Base-by-base conservation (phyloP, 805 yeast species). In the Kuraishia piskuri region DNA sequence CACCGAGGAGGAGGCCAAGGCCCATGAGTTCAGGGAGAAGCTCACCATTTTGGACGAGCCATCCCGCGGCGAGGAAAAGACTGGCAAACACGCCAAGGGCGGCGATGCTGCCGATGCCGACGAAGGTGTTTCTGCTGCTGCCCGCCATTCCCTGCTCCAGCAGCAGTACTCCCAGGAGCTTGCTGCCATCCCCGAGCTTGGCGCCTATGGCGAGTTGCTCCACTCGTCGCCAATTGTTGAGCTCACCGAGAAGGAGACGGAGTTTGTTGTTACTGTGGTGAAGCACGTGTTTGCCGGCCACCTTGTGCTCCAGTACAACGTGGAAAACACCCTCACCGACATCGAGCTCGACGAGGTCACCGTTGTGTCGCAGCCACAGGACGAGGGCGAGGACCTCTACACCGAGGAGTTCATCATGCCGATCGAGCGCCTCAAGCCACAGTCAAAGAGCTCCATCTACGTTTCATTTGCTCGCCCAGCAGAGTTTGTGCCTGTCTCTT, bases 171-270 rank as follows among this genome's bases (percentile, higher is more conserved):
- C 86, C 10, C 82, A 83, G 56, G 91, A 82, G 63, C 75, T 92
- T 61, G 69, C 83, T 4, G 74, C 80, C 22, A 80, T 90, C 56
- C 85, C 90, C 22, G 94, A 90, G 64, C 77, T 91, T 61, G 76
- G 81, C 20, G 73, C 72, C 2, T 90, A 84, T 64, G 98, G 98
- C 57, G 68, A 78, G 40, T 75, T 90, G 57, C 74, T 90, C 56
- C 90, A 86, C 70, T 80, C 91, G 8, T 83, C 96, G 1, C 65
- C 71, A 40, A 68, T 75, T 37, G 74, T 81, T 53, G 82, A 85
- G 59, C 80, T 92, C 63, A 91, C 98, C 22, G 99, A 94, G 68
- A 77, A 80, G 55, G 98, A 91, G 68, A 90, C 95, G 56, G 99
- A 94, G 71, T 90, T 90, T 68, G 91, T 90, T 48, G 96, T 94